Conservation (phyloP, 257 asterid genomes). For the Paulownia fortunei region DNA sequence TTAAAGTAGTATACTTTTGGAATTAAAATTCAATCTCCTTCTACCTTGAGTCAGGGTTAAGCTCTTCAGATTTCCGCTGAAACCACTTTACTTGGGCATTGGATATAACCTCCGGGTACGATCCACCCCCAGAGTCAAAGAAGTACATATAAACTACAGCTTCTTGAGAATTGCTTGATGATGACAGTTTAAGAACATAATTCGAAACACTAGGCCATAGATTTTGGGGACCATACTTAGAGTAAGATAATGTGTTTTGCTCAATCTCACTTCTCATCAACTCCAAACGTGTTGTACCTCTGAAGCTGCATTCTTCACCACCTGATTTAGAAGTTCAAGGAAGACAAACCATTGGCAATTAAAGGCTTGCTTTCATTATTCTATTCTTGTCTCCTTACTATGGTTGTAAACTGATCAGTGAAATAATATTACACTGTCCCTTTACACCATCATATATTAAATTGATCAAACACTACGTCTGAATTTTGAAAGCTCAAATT, state of each 20-base stretch:
- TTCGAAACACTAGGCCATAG: conserved; percentile 92
- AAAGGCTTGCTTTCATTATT: no score
- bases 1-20: no score
- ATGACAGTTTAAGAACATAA: conserved; percentile 63
- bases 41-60: conserved; percentile 80
- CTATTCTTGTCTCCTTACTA: no score
- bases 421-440: no score
- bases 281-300: conserved; percentile 80
- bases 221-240: conserved; percentile 57
- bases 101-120: conserved; percentile 86
- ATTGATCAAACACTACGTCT: background rate
- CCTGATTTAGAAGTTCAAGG: no score
- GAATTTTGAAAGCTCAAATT: background rate
- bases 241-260: conserved; percentile 52
- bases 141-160: conserved; percentile 69
- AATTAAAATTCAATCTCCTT: background rate
- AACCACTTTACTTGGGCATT: conserved; percentile 83
- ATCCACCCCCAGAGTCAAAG: conserved; percentile 95
- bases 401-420: no score
- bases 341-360: no score
- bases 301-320: conserved; percentile 61
- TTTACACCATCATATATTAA: no score
- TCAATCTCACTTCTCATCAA: conserved; percentile 57
- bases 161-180: conserved; percentile 43
- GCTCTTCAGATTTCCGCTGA: conserved; percentile 49